A percentile compares a stretch with the other conserved stretches of the same genome.
These are phyloP conservation scores for Saitozyma podzolica DNA, from an alignment of 768 basidiomycete genomes.

Conservation along the genomic window DNA sequence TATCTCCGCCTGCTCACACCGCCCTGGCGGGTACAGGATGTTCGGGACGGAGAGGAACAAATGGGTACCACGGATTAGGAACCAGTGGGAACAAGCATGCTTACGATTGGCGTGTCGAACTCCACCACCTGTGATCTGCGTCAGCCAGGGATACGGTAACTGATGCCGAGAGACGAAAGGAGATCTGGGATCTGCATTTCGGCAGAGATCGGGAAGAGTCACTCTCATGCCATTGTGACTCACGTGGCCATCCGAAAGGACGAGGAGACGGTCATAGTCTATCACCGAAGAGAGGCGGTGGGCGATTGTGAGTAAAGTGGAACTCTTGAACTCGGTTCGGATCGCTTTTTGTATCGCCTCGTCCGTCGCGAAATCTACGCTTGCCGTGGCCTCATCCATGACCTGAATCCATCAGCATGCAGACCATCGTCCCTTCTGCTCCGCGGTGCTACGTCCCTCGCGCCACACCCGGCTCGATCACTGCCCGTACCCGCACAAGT, in stretches of 20 bases:
- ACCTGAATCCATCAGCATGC: constrained; percentile 26
- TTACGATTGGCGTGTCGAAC: constrained; percentile 50
- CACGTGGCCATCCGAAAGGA: constrained; percentile 50
- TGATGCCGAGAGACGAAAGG: no score
- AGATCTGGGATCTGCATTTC: no score
- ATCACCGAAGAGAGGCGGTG: constrained; percentile 50
- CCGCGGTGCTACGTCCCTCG: no score
- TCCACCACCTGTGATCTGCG: constrained; percentile 28
- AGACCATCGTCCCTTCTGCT: no score
- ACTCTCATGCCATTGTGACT: neutral
- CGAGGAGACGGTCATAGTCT: constrained; percentile 52
- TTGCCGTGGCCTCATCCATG: constrained; percentile 52
- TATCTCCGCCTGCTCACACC: no score
- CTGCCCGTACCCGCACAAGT: neutral
- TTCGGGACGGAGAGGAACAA: no score
- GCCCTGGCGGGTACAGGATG: no score
- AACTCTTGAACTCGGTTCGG: constrained; percentile 47
- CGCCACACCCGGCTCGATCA: no score
- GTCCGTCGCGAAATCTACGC: constrained; percentile 52
- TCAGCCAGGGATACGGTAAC: no score
- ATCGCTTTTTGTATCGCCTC: constrained; percentile 50
- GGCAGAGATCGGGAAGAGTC: no score
- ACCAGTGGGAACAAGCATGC: constrained; percentile 5
- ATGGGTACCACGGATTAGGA: no score
- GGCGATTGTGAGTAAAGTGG: constrained; percentile 49